These are phyloP conservation scores for Quercus phellos DNA, from an alignment of 331 rosid species.

Conservation along the genomic window DNA sequence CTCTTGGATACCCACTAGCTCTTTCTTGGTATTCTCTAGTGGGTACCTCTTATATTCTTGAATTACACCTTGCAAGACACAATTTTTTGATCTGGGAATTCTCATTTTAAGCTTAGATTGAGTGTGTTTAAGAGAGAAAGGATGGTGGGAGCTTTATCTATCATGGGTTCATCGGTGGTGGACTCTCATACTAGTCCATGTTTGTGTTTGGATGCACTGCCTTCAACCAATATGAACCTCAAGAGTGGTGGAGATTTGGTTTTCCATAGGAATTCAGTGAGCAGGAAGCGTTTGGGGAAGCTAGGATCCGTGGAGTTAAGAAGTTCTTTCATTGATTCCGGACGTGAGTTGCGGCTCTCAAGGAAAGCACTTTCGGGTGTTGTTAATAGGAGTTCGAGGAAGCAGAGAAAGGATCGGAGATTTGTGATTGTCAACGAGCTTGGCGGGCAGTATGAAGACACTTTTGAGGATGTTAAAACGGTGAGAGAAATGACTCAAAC, in stretches of 20 bases:
- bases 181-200: conserved; percentile 76
- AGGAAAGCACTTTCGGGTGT: conserved; percentile 25
- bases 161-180: conserved; percentile 71
- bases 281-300: conserved; percentile 40
- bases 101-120: conserved; percentile 9
- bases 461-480: conserved; percentile 75
- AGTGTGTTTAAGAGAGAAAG: conserved; percentile 1
- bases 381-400: conserved; percentile 45
- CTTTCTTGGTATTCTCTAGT: conserved; percentile 5
- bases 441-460: conserved; percentile 89
- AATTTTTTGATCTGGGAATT: conserved; percentile 18
- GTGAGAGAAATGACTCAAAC: conserved; percentile 29
- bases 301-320: conserved; percentile 39
- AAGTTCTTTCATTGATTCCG: conserved; percentile 60
- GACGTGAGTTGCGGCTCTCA: conserved; percentile 56
- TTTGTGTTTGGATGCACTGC: conserved; percentile 76
- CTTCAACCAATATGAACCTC: conserved; percentile 50
- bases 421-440: conserved; percentile 51
- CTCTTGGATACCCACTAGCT: conserved; percentile 30
- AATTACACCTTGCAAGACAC: neutral
- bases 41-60: conserved; percentile 10
- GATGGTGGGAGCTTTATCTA: conserved; percentile 73
- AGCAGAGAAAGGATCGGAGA: conserved; percentile 50
- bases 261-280: conserved; percentile 39
- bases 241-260: conserved; percentile 60